phyloP scores from a whole-genome alignment of 2,329 filamentous ascomycete genomes.

The Diaporthe humulicola region DNA sequence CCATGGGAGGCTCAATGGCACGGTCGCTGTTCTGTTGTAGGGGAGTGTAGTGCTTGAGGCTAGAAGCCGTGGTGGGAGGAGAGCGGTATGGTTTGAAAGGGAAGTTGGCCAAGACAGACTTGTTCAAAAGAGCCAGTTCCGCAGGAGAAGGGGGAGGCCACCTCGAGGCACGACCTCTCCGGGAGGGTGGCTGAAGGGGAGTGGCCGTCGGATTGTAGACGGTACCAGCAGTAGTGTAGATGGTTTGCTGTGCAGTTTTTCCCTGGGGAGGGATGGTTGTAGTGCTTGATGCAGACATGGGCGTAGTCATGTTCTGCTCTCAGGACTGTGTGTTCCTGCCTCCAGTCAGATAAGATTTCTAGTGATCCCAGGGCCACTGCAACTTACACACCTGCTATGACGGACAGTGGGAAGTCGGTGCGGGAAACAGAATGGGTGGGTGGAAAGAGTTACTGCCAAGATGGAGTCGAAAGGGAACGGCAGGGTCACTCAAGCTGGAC shows the following conservation, averaged over 20 bases:
- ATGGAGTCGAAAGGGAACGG: background rate
- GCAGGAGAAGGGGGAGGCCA: conserved; percentile 50
- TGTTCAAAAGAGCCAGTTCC: conserved; percentile 53
- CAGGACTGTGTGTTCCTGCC: background rate
- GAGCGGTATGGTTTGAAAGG: conserved; percentile 48
- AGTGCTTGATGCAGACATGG: conserved; percentile 39
- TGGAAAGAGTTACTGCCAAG: conserved; percentile 3
- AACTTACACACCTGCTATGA: conserved; percentile 26
- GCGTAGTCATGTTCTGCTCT: conserved; percentile 23
- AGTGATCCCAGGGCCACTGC: background rate
- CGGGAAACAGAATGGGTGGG: background rate
- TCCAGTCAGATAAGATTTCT: background rate
- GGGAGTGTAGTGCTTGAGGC: conserved; percentile 60
- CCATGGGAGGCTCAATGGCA: conserved; percentile 57
- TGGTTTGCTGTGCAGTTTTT: conserved; percentile 50
- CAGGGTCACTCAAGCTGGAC: background rate
- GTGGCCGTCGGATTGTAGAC: conserved; percentile 63
- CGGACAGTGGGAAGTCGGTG: background rate
- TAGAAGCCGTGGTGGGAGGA: conserved; percentile 42
- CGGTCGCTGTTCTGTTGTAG: conserved; percentile 68
- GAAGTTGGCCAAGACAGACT: conserved; percentile 52
- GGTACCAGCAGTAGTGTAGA: conserved; percentile 70
- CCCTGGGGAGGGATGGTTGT: conserved; percentile 34
- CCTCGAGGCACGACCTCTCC: conserved; percentile 63
- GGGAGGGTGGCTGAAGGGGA: conserved; percentile 64